Conservation (phyloP, 106 monocot species). For the Dioscorea dumetorum region DNA sequence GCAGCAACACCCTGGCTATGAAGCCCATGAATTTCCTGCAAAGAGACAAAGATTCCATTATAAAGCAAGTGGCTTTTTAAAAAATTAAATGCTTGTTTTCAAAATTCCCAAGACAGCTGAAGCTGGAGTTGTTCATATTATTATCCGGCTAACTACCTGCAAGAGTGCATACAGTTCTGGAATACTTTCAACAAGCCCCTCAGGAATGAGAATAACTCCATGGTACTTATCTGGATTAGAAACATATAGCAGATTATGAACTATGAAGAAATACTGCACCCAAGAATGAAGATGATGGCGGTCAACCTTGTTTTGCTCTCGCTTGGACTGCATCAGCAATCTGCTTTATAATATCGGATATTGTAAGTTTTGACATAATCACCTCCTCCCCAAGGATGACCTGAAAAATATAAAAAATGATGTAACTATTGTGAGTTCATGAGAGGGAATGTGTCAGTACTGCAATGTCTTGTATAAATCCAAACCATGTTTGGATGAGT, state of each 20-base stretch:
- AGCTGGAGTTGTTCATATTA: background rate
- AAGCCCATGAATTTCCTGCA: conserved; percentile 70
- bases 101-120: background rate
- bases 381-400: conserved; percentile 75
- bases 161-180: conserved; percentile 86
- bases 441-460: background rate
- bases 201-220: conserved; percentile 87
- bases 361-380: conserved; percentile 30
- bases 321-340: conserved; percentile 53
- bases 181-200: conserved; percentile 83
- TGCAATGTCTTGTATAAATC: background rate
- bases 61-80: background rate
- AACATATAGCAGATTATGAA: background rate
- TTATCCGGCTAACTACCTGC: conserved; percentile 43
- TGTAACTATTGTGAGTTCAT: background rate
- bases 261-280: background rate
- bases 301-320: conserved; percentile 42
- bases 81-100: background rate
- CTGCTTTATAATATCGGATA: conserved; percentile 45
- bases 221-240: conserved; percentile 67
- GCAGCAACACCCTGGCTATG: conserved; percentile 36
- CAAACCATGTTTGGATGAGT: conserved; percentile 76
- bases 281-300: background rate
- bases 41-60: background rate
- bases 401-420: conserved; percentile 16